phyloP scores from a whole-genome alignment of 768 basidiomycete species.

The Pleurotus salmoneostramineus region DNA sequence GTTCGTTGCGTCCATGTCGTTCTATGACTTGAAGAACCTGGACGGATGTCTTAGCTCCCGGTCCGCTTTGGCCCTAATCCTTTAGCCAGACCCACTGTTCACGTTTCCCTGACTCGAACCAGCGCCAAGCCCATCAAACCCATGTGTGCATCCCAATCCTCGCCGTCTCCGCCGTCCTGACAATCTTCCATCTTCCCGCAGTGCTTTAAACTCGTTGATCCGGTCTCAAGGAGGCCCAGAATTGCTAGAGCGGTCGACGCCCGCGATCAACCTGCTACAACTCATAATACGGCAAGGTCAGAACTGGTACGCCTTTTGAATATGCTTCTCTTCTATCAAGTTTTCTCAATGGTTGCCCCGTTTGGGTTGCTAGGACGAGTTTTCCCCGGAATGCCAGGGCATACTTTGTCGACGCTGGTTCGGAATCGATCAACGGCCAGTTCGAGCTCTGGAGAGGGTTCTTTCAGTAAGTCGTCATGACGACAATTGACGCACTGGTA shows the following conservation, averaged over 20 bases:
- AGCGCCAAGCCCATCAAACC: too few species aligned
- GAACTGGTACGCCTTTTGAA: constrained; percentile 36
- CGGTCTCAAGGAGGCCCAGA: background rate
- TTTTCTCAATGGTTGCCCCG: background rate
- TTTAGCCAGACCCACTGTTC: too few species aligned
- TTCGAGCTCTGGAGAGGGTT: constrained; percentile 45
- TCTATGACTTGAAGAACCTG: too few species aligned
- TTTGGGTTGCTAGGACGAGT: constrained; percentile 24
- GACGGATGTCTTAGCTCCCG: too few species aligned
- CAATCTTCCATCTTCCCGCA: background rate
- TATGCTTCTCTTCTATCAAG: background rate
- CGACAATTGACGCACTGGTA: background rate
- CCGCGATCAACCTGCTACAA: constrained; percentile 44
- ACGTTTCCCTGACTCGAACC: too few species aligned
- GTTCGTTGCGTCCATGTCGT: too few species aligned
- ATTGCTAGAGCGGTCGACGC: constrained; percentile 19
- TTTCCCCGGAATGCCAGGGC: constrained; percentile 42
- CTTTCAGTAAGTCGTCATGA: constrained; percentile 36
- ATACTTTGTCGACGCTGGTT: constrained; percentile 37
- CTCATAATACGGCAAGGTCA: constrained; percentile 44
- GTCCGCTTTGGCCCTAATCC: too few species aligned
- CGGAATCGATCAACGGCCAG: constrained; percentile 14
- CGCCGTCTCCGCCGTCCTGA: too few species aligned
- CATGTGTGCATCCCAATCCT: too few species aligned
- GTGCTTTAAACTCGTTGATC: constrained; percentile 20